phyloP scores from a whole-genome alignment of 2,329 filamentous ascomycete genomes.

The Sarocladium kiliense region DNA sequence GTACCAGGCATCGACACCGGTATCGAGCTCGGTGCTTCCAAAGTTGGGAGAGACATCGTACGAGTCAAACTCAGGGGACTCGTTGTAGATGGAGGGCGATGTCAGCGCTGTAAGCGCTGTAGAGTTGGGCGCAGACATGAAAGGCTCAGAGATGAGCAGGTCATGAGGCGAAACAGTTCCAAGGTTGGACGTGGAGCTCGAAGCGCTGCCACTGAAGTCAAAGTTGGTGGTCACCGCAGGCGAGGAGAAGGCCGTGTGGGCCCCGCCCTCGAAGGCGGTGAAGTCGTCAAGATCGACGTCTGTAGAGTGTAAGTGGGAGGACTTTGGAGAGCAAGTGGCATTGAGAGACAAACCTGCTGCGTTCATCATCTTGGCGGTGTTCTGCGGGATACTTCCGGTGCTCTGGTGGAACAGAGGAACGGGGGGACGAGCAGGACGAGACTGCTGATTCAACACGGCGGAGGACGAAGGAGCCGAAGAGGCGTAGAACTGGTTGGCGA shows the following conservation, averaged over 20 bases:
- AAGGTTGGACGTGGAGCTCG: slow-evolving; percentile 48
- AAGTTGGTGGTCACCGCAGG: slow-evolving; percentile 45
- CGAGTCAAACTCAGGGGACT: slow-evolving; percentile 70
- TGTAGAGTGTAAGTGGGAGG: slow-evolving; percentile 32
- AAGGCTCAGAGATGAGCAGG: slow-evolving; percentile 63
- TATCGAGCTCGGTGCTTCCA: slow-evolving; percentile 50
- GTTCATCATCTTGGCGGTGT: slow-evolving; percentile 38
- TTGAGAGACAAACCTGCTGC: slow-evolving; percentile 29
- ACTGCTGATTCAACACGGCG: slow-evolving; percentile 50
- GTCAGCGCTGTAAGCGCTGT: slow-evolving; percentile 78
- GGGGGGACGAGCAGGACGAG: slow-evolving; percentile 54
- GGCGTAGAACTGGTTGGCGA: slow-evolving; percentile 59
- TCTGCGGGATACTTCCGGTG: slow-evolving; percentile 44
- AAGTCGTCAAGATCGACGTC: slow-evolving; percentile 57
- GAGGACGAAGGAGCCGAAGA: slow-evolving; percentile 60
- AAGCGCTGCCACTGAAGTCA: slow-evolving; percentile 42
- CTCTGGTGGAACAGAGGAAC: slow-evolving; percentile 68
- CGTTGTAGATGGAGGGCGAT: slow-evolving; percentile 73
- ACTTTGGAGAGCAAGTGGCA: background rate
- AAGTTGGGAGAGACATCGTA: slow-evolving; percentile 79
- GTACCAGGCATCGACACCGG: slow-evolving; percentile 56
- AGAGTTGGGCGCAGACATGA: slow-evolving; percentile 75
- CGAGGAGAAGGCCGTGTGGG: slow-evolving; percentile 47
- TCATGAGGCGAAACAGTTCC: slow-evolving; percentile 83
- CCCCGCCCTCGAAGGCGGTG: slow-evolving; percentile 49